phyloP scores from a whole-genome alignment of 257 asterid genomes.

The Solanum infundibuliforme region DNA sequence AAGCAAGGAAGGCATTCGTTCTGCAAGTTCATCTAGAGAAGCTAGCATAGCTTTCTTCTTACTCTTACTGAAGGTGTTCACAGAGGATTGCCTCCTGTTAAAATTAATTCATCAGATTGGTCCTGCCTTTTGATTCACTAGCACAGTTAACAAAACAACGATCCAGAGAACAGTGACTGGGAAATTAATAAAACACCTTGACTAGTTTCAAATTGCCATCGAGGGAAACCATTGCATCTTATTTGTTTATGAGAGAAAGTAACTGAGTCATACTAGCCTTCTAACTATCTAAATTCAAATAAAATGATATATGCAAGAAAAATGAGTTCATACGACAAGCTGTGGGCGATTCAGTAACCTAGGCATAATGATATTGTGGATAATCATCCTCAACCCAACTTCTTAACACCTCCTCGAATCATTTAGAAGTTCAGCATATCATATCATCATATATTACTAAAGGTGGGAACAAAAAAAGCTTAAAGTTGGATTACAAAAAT shows the following conservation, averaged over 20 bases:
- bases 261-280: neutral
- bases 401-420: neutral
- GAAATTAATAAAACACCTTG: conserved; percentile 43
- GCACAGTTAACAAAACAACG: neutral
- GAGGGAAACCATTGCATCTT: conserved; percentile 86
- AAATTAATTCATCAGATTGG: neutral
- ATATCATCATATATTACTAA: too few relatives aligned
- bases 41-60: conserved; percentile 67
- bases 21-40: conserved; percentile 73
- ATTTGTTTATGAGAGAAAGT: conserved; percentile 35
- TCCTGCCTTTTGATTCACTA: conserved; percentile 6
- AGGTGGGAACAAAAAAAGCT: too few relatives aligned
- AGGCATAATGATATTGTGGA: neutral
- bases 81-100: conserved; percentile 77
- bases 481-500: too few relatives aligned
- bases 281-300: neutral
- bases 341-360: neutral
- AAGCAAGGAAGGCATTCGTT: conserved; percentile 87
- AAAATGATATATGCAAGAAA: neutral
- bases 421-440: neutral
- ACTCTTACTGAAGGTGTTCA: conserved; percentile 49
- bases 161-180: neutral
- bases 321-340: neutral
- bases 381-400: neutral
- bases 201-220: conserved; percentile 84